Evolutionary conservation across 1,139 yeast species (phyloP), one percentile per base, ranked within the genome.

Genomic region (Pichia sp.): DNA sequence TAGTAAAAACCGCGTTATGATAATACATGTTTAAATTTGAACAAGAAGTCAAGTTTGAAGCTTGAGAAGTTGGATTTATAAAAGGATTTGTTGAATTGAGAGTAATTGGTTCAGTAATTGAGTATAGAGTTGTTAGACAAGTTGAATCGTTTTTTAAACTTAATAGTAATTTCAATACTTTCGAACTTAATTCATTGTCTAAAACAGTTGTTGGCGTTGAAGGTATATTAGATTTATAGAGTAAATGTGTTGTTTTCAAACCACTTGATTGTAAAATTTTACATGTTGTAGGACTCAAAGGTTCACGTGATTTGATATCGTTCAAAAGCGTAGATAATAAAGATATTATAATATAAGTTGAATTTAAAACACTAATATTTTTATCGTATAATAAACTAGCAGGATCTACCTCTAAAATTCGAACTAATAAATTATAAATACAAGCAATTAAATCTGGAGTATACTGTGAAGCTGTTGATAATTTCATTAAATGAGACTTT

Each of bases 401-500:
- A 2, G 46, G n/a, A 36, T 53, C 56, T 9, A 44, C 11, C 3
- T 47, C 19, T 25, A 56, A 19, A 3, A 57, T 51, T 33, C 48
- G 39, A 5, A 56, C 18, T 2, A 57, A n/a, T 9, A 55, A 34
- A 31, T 57, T 57, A 29, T 52, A 51, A 16, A 50, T 50, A 19
- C 49, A 51, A 5, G 56, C 31, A 27, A 56, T 30, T 30, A 56
- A 36, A 41, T 57, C 60, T 13, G 47, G 33, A 3, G 53, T 34
- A 41, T 45, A 50, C 13, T 6, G 18, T n/a, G 33, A 6, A 13
- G 38, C 19, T 3, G 19, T 4, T 3, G 62, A 59, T 28, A 67
- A 51, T 42, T 57, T 56, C 11, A 60, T 19, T 30, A 68, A 48
- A 33, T 64, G 61, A 7, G 52, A 49, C 43, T 58, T 60, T 19